Evolutionary conservation across 2,329 filamentous ascomycete species (phyloP), one percentile per base, ranked within the genome.

Genomic region (Beauveria australis): DNA sequence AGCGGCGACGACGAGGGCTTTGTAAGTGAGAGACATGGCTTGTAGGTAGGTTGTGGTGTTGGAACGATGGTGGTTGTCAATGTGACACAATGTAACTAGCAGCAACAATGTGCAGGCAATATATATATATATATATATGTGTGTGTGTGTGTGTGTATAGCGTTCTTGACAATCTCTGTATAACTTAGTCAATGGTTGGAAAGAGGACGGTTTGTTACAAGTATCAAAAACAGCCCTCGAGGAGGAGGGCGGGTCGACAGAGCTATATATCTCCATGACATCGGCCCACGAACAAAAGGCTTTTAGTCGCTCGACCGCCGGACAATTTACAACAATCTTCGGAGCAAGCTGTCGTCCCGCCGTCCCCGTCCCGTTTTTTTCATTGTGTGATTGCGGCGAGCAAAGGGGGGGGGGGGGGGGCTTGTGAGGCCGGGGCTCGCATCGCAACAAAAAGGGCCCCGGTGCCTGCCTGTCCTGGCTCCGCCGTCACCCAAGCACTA

Each of bases 21-120:
- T 64, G 9, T 51, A 57, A 1, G 57, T 47, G 37, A 59, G 48
- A 37, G 60, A 61, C 51, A 53, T 64, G 56, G 40, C 46, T 56
- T 56, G 43, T 16, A 10, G 52, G 30, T 2, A 18, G 26, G 2
- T 24, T 14, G 19, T 53, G 56, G 33, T 8, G 22, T 54, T 54
- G 40, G 52, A 37, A 37, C 33, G 5, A 37, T 43, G 33, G 52
- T 9, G 40, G 40, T 44, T 33, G 51, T 41, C 37, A 37, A 41
- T 40, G n/a, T 51, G 54, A 33, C 24, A 33, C 33, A 40, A 40
- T 24, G 24, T 22, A 30, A 12, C 10, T 37, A 46, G 41, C 10
- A 56, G 53, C 53, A 41, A 30, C 51, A 24, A 30, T 54, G 52
- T 44, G 30, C 22, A 57, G 44, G 19, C 28, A 9, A n/a, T 53